phyloP scores from a whole-genome alignment of 1,284 basidiomycete species.

The Sphagnurus paluster region DNA sequence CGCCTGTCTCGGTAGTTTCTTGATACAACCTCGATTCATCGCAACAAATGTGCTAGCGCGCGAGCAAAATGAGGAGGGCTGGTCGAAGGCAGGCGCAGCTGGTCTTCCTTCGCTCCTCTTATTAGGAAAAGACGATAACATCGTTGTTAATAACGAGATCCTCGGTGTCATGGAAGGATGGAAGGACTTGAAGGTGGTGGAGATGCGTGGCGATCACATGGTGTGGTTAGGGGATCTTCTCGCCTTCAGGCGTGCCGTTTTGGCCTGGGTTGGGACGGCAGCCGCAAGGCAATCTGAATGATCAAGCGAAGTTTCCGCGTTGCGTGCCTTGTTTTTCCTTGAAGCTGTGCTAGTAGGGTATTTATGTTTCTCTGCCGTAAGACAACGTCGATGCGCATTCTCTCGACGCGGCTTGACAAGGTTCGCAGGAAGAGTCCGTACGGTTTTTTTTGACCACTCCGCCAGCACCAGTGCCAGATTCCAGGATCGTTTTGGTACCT shows the following conservation, averaged over 20 bases:
- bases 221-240: slow-evolving; percentile 27
- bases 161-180: slow-evolving; percentile 29
- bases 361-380: too few relatives aligned
- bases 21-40: slow-evolving; percentile 32
- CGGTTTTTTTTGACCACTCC: too few relatives aligned
- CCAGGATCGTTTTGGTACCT: too few relatives aligned
- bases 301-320: not conserved
- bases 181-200: slow-evolving; percentile 27
- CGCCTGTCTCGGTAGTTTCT: slow-evolving; percentile 34
- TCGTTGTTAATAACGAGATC: slow-evolving; percentile 26
- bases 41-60: slow-evolving; percentile 29
- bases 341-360: too few relatives aligned
- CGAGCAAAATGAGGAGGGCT: slow-evolving; percentile 30
- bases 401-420: too few relatives aligned
- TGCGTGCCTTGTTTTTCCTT: not conserved
- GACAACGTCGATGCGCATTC: too few relatives aligned
- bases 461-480: too few relatives aligned
- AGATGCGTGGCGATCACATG: slow-evolving; percentile 35
- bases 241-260: slow-evolving; percentile 17
- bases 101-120: slow-evolving; percentile 34
- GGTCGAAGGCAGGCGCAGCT: slow-evolving; percentile 29
- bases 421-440: too few relatives aligned
- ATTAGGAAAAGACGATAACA: slow-evolving; percentile 33
- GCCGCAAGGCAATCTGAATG: slow-evolving; percentile 11
- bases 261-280: slow-evolving; percentile 19